Conservation (phyloP, 192 early-diverging fungal genomes). For the Linnemannia exigua region DNA sequence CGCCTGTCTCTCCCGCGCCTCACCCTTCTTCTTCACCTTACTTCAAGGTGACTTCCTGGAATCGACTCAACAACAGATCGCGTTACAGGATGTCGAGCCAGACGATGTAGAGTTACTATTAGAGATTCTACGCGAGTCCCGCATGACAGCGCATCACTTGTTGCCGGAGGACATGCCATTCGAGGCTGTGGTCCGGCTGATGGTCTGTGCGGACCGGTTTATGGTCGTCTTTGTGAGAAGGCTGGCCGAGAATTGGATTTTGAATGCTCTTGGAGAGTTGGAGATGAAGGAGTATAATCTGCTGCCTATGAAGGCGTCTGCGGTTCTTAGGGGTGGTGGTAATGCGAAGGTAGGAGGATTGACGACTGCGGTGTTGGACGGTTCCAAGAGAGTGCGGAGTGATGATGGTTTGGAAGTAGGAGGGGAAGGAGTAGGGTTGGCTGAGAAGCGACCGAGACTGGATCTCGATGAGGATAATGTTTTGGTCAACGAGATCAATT, state of each 20-base stretch:
- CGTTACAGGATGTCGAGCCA: constrained; percentile 25
- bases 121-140: constrained; percentile 32
- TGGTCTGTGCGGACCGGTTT: constrained; percentile 42
- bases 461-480: not conserved
- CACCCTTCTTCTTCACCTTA: constrained; percentile 29
- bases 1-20: constrained; percentile 10
- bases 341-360: not conserved
- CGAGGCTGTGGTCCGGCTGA: constrained; percentile 26
- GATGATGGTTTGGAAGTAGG: not conserved
- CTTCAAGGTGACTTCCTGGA: constrained; percentile 31
- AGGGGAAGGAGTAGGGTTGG: not conserved
- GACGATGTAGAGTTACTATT: constrained; percentile 38
- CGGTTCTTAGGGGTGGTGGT: not conserved
- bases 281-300: constrained; percentile 18
- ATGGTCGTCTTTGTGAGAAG: constrained; percentile 35
- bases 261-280: not conserved
- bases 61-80: constrained; percentile 26
- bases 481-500: not conserved
- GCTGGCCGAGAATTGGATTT: constrained; percentile 39
- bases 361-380: not conserved
- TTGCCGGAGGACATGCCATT: constrained; percentile 44
- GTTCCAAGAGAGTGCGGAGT: not conserved
- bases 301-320: not conserved
- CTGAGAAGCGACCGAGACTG: not conserved
- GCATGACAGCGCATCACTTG: constrained; percentile 14